Evolutionary conservation across 352 stramenopile genomes (phyloP), one percentile per base, ranked within the genome.

Genomic region (Lagenidium giganteum): DNA sequence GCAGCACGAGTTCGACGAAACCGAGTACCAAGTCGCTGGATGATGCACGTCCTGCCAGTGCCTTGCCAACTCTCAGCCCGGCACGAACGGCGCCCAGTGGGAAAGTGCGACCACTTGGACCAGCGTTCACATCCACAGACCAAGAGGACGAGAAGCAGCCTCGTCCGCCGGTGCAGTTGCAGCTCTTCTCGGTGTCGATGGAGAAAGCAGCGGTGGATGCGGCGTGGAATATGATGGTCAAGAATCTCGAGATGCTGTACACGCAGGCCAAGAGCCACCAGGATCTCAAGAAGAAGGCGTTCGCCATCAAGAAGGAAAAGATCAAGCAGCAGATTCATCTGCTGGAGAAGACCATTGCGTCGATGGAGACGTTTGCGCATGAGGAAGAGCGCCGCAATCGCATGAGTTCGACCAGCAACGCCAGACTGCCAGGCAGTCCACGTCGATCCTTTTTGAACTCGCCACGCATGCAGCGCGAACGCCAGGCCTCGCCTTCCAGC

Each of bases 341-440:
- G 37, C 42, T 89, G 8, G 76, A 89, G 48, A 87, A 83, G 38
- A 81, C 66, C 0, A 81, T 89, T 30, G 57, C 64, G 22, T 82
- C 76, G 1, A 83, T 89, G 64, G 60, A 84, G 50, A 51, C 46
- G 3, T 67, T 87, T 27, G 64, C 65, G 7, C 43, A 65, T 7
- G 60, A 85, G 25, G 59, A 85, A 42, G 54, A 74, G 20, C 66
- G 71, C 30, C 64, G 63, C 27, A 61, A 63, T 4, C 64, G 55
- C 18, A 57, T 66, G 22, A 83, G 54, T 40, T 48, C 31, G n/a
- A 67, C 34, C n/a, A 46, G 53, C 7, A 55, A 36, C 3, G 47
- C 47, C n/a, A n/a, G n/a, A n/a, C n/a, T n/a, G n/a, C n/a, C n/a
- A n/a, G n/a, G n/a, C 13, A 80, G 59, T 32, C 55, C 62, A 4